These are phyloP conservation scores for Exutisphaerella laricina DNA, from an alignment of 2,329 filamentous ascomycete genomes.

Conservation along the genomic window DNA sequence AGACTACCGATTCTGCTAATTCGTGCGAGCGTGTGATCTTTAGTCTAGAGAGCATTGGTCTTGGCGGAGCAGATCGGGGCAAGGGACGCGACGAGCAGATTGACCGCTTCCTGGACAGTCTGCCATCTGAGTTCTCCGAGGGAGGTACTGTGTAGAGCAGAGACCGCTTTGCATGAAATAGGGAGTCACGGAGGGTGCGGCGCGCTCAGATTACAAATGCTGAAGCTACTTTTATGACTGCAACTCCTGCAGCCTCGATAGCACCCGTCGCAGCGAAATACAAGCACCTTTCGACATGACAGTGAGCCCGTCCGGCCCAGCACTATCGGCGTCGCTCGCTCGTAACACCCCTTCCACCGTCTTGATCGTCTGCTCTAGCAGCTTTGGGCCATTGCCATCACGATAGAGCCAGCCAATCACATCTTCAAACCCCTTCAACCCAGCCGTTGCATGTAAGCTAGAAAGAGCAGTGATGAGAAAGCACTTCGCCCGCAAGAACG, in stretches of 20 bases:
- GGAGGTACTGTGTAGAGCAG: too few relatives aligned
- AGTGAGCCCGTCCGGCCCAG: constrained; percentile 40
- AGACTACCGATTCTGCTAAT: too few relatives aligned
- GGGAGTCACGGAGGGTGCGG: too few relatives aligned
- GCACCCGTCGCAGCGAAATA: constrained; percentile 31
- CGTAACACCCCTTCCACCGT: constrained; percentile 40
- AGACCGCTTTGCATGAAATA: too few relatives aligned
- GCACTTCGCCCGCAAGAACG: constrained; percentile 22
- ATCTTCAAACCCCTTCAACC: constrained; percentile 43
- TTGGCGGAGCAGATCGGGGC: too few relatives aligned
- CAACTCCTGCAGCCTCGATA: constrained; percentile 35
- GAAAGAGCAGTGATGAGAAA: constrained; percentile 33
- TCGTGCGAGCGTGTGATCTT: too few relatives aligned
- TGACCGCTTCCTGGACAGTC: too few relatives aligned
- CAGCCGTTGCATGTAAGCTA: constrained; percentile 33
- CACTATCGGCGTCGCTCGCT: constrained; percentile 31
- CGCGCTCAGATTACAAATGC: too few relatives aligned
- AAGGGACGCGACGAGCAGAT: too few relatives aligned
- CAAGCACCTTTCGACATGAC: constrained; percentile 45
- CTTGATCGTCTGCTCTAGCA: constrained; percentile 43
- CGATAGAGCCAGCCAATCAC: constrained; percentile 52
- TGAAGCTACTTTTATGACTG: constrained; percentile 1
- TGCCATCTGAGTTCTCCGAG: too few relatives aligned
- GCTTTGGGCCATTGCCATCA: constrained; percentile 27
- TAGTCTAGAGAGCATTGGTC: too few relatives aligned